Conservation (phyloP, 2,329 filamentous ascomycete species). For the Bipolaris cookei region DNA sequence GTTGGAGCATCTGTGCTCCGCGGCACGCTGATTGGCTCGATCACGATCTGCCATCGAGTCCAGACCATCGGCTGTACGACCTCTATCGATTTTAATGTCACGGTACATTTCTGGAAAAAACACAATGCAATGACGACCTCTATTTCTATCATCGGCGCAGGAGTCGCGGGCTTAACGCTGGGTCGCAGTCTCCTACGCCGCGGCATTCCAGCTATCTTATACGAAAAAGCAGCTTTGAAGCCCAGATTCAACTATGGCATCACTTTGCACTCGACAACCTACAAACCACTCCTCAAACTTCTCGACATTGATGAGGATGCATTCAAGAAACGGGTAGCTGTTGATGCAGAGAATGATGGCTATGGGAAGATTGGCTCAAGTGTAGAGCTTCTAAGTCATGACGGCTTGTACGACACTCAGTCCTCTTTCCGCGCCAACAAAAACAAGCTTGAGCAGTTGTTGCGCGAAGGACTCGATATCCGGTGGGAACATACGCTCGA, state of each 20-base stretch:
- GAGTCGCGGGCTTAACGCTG: conserved; percentile 54
- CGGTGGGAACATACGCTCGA: conserved; percentile 40
- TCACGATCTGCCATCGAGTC: background rate
- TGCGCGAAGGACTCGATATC: conserved; percentile 48
- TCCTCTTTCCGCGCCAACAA: conserved; percentile 46
- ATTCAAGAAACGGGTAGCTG: conserved; percentile 42
- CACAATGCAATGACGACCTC: conserved; percentile 38
- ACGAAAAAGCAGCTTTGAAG: conserved; percentile 39
- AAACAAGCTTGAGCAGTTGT: conserved; percentile 42
- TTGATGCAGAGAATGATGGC: conserved; percentile 39
- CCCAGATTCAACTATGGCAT: conserved; percentile 50
- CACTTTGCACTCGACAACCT: conserved; percentile 45
- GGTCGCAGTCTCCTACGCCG: conserved; percentile 43
- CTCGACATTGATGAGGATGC: conserved; percentile 40
- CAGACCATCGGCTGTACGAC: background rate
- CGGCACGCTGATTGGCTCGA: conserved; percentile 4
- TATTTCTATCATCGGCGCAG: conserved; percentile 53
- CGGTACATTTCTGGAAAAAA: background rate
- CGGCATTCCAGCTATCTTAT: conserved; percentile 42
- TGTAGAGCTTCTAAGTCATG: conserved; percentile 10
- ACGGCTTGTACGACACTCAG: background rate
- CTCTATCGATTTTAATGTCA: background rate
- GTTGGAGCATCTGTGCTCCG: background rate
- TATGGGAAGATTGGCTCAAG: conserved; percentile 24
- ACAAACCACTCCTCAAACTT: conserved; percentile 40